phyloP scores from a whole-genome alignment of 371 early-diverging fungal genomes.

The Dipsacomyces acuminosporus region DNA sequence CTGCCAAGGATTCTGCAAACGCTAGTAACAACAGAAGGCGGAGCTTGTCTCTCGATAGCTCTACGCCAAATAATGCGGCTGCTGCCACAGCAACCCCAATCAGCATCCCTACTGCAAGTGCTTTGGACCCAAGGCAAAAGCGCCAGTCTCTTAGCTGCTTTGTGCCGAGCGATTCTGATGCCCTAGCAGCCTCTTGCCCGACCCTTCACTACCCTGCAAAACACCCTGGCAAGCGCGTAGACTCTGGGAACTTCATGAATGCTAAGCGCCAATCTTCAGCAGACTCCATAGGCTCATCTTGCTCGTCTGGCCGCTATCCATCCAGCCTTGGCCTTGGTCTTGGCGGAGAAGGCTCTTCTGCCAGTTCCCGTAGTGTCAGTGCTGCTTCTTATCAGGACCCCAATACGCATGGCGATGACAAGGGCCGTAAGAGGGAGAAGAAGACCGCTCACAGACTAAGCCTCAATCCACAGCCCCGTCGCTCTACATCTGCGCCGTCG shows the following conservation, averaged over 20 bases:
- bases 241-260: no score
- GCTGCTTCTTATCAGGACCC: not conserved
- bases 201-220: not conserved
- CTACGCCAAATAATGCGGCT: no score
- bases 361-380: no score
- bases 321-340: slow-evolving; percentile 9
- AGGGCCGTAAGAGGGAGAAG: no score
- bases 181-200: slow-evolving; percentile 31
- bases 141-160: no score
- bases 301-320: slow-evolving; percentile 28
- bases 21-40: no score
- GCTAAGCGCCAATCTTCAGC: slow-evolving; percentile 10
- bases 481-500: slow-evolving; percentile 40
- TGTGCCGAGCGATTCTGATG: no score
- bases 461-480: slow-evolving; percentile 25
- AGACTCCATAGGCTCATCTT: slow-evolving; percentile 4
- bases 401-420: not conserved
- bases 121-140: no score
- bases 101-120: no score
- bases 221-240: not conserved
- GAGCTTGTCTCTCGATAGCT: slow-evolving; percentile 33
- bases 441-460: slow-evolving; percentile 13
- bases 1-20: no score
- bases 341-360: not conserved
- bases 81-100: no score